Evolutionary conservation across 1,139 yeast species (phyloP), one percentile per base, ranked within the genome.

Genomic region (Debaryomyces sp.): DNA sequence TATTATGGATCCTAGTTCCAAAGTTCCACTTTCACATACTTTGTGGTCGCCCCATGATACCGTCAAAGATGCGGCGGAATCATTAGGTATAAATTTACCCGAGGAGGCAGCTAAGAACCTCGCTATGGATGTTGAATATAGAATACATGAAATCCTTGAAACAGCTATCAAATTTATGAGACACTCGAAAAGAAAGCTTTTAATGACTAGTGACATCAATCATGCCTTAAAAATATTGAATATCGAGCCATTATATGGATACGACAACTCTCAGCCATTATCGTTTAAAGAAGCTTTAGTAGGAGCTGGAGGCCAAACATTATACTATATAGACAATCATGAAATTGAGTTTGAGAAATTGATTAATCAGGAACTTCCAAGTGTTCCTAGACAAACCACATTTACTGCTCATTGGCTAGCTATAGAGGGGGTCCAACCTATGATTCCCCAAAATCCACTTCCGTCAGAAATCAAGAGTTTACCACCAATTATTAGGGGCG

Each of bases 331-430:
- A 47, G 96, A 94, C 64, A 95, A 88, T 54, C 88, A 84, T 56
- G 98, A 92, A 63, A 85, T 94, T 39, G 99, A 95, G 62, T 89
- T 94, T 66, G 99, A 95, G 64, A 90, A 90, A 63, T 77, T 95
- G 54, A 89, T 95, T 58, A 92, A 94, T 64, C 96, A 89, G 64
- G 97, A 97, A 36, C 75, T 95, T 53, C 99, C 99, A 6, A 89
- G 88, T 61, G 96, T 95, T 2, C 99, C 99, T 3, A 79, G 98
- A 51, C 86, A 88, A 51, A 85, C 96, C 1, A 85, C 96, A 0
- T 92, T 89, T 64, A 90, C 98, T 0, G 97, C 98, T 2, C 99
- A 95, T 67, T 95, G 99, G 99, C 77, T 95, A 37, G 98, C 99
- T 0, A 89, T 95, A 50, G 99, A 95, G 69, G 99, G 99, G 47